Evolutionary conservation across 805 yeast species (phyloP).

Genomic region (Zygosaccharomyces rouxii): DNA sequence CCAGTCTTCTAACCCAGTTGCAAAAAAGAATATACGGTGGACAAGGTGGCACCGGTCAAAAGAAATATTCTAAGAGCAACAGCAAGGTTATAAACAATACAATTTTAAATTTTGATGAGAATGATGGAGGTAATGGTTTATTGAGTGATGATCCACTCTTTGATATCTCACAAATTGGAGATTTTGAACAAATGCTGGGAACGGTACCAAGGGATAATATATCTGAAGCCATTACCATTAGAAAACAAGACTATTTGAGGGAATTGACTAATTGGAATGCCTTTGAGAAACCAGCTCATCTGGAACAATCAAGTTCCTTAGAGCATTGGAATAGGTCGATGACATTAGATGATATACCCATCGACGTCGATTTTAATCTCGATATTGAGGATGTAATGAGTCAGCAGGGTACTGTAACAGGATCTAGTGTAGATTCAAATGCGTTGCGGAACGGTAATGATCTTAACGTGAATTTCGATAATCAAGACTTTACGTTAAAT

Average conservation of each 20-base stretch:
- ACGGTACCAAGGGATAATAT: conserved; percentile 2
- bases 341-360: conserved; percentile 19
- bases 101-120: conserved; percentile 2
- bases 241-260: conserved; percentile 22
- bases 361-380: conserved; percentile 30
- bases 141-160: conserved; percentile 28
- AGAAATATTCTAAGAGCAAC: not conserved
- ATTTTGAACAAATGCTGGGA: conserved; percentile 12
- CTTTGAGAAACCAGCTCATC: conserved; percentile 7
- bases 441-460: conserved; percentile 8
- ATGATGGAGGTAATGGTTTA: conserved; percentile 8
- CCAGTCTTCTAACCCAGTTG: conserved; percentile 21
- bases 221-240: conserved; percentile 15
- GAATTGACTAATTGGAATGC: conserved; percentile 24
- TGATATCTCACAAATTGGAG: conserved; percentile 22
- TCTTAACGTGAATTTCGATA: conserved; percentile 7
- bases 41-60: conserved; percentile 2
- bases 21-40: conserved; percentile 14
- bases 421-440: conserved; percentile 10
- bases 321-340: conserved; percentile 6
- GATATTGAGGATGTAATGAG: conserved; percentile 30
- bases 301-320: not conserved
- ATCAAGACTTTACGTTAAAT: conserved; percentile 14
- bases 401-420: conserved; percentile 23
- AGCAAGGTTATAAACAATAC: conserved; percentile 4